Conservation (phyloP, 1,139 yeast genomes). For the Sugiyamaella pinicola region DNA sequence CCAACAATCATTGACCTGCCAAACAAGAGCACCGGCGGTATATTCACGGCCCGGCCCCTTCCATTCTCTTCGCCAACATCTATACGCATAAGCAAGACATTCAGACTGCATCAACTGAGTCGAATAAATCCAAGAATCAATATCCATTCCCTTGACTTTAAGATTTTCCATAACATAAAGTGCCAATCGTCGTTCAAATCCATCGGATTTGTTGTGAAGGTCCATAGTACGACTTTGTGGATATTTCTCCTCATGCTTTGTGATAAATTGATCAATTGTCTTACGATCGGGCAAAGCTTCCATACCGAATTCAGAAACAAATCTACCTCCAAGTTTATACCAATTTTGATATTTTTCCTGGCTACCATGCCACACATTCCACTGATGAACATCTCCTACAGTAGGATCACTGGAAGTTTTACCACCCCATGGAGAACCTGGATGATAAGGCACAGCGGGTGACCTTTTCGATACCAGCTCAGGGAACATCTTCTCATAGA, state of each 20-base stretch:
- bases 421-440: constrained; percentile 52
- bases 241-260: constrained; percentile 42
- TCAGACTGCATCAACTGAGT: constrained; percentile 56
- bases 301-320: constrained; percentile 55
- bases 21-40: constrained; percentile 50
- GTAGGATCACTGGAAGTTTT: constrained; percentile 43
- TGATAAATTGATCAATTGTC: constrained; percentile 43
- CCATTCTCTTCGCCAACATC: constrained; percentile 54
- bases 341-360: constrained; percentile 52
- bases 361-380: constrained; percentile 56
- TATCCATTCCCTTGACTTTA: constrained; percentile 41
- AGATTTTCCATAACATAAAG: constrained; percentile 51
- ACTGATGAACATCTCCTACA: constrained; percentile 52
- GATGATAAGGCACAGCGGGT: constrained; percentile 46
- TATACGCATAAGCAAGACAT: constrained; percentile 51
- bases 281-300: constrained; percentile 45
- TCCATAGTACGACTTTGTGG: constrained; percentile 48
- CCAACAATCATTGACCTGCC: constrained; percentile 59
- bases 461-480: constrained; percentile 35
- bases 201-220: constrained; percentile 48
- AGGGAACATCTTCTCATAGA: constrained; percentile 48
- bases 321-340: constrained; percentile 49
- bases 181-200: constrained; percentile 50
- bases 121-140: constrained; percentile 50
- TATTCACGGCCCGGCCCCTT: constrained; percentile 42